phyloP scores from a whole-genome alignment of 768 basidiomycete species.

The Trametes sanguinea region DNA sequence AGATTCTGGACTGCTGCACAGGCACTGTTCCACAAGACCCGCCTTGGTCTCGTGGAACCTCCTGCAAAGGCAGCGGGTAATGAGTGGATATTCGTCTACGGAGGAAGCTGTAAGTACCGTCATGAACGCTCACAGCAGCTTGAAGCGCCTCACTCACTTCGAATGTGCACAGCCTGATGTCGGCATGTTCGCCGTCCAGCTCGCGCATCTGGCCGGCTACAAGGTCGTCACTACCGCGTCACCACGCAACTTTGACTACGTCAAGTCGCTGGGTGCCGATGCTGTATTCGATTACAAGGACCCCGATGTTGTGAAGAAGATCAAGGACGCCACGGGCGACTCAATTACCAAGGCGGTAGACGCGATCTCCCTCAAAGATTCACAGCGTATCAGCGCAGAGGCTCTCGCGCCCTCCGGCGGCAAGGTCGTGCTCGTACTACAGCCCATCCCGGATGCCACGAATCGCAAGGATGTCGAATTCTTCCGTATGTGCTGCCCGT shows the following conservation, averaged over 20 bases:
- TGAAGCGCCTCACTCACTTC: background rate
- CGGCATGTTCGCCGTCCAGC: conserved; percentile 42
- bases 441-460: conserved; percentile 7
- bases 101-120: conserved; percentile 21
- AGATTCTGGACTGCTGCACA: conserved; percentile 27
- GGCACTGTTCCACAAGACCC: conserved; percentile 22
- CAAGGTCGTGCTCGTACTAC: conserved; percentile 11
- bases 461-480: conserved; percentile 22
- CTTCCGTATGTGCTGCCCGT: conserved; percentile 11
- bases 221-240: conserved; percentile 49
- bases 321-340: conserved; percentile 30
- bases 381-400: conserved; percentile 15
- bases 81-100: conserved; percentile 27
- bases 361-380: conserved; percentile 32
- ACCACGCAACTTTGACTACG: conserved; percentile 37
- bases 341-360: conserved; percentile 32
- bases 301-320: conserved; percentile 31
- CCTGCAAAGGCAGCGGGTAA: conserved; percentile 14
- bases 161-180: conserved; percentile 22
- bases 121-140: background rate
- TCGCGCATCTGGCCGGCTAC: conserved; percentile 45
- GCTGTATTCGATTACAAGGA: conserved; percentile 43
- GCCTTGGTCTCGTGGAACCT: conserved; percentile 24
- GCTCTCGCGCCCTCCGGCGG: conserved; percentile 7
- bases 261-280: conserved; percentile 45